Conservation (phyloP, 108 stramenopile genomes). For the Skeletonema costatum region DNA sequence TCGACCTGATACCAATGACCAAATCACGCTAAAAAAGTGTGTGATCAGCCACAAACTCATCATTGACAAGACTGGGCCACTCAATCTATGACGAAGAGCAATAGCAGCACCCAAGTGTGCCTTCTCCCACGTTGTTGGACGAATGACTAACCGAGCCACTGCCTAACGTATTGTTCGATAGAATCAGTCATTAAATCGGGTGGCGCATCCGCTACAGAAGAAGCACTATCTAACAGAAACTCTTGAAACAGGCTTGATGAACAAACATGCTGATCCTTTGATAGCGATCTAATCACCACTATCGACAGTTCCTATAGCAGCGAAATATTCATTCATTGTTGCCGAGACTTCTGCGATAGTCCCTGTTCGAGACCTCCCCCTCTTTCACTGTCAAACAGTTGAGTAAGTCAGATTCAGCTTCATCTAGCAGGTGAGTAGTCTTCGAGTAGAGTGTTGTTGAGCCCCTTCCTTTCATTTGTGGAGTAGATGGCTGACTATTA, state of each 20-base stretch:
- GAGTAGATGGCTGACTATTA: conserved; percentile 1
- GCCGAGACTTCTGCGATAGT: conserved; percentile 19
- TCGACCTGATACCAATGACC: conserved; percentile 11
- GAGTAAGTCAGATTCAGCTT: conserved; percentile 13
- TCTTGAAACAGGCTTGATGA: conserved; percentile 33
- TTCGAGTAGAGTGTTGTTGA: conserved; percentile 1
- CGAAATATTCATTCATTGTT: conserved; percentile 1
- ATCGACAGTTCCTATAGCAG: conserved; percentile 17
- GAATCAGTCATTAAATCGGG: conserved; percentile 3
- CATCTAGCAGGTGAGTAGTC: conserved; percentile 5
- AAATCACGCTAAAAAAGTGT: conserved; percentile 20
- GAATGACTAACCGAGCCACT: conserved; percentile 18
- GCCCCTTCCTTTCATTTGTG: conserved; percentile 1
- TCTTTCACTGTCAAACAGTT: not conserved
- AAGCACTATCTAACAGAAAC: conserved; percentile 11
- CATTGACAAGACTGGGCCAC: conserved; percentile 26
- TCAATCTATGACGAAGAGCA: conserved; percentile 26
- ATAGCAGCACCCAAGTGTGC: conserved; percentile 10
- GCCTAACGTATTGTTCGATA: conserved; percentile 25
- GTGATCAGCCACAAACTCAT: conserved; percentile 11
- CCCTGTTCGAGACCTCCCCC: not conserved
- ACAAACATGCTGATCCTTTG: conserved; percentile 31
- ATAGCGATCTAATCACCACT: conserved; percentile 37
- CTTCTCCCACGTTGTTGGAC: conserved; percentile 4
- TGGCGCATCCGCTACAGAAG: not conserved